Evolutionary conservation across 2,329 filamentous ascomycete genomes (phyloP).

Genomic region (Colletotrichum siamense): DNA sequence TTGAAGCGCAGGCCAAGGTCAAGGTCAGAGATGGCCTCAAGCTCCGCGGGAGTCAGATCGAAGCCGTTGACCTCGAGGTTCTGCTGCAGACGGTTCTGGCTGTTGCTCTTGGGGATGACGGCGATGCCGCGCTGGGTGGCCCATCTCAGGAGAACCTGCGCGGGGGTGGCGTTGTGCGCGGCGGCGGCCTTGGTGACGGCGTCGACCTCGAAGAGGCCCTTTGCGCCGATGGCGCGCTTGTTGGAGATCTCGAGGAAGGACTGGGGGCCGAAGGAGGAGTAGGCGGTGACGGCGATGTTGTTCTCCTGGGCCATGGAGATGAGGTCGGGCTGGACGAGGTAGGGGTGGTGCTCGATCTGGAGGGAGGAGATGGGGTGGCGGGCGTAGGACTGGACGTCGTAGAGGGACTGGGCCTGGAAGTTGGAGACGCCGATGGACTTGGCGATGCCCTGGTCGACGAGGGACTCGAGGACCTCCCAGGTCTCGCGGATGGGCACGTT

Average conservation of each 20-base stretch:
- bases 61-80: constrained; percentile 64
- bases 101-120: constrained; percentile 70
- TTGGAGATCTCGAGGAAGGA: constrained; percentile 38
- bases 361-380: constrained; percentile 57
- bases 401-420: constrained; percentile 62
- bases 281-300: constrained; percentile 66
- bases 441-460: constrained; percentile 53
- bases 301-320: constrained; percentile 61
- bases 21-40: constrained; percentile 60
- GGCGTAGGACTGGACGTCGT: constrained; percentile 67
- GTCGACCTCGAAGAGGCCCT: constrained; percentile 34
- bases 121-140: constrained; percentile 68
- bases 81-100: constrained; percentile 51
- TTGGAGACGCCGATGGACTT: constrained; percentile 66
- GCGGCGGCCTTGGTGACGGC: constrained; percentile 55
- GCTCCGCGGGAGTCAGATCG: constrained; percentile 57
- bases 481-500: constrained; percentile 57
- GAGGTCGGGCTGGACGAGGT: constrained; percentile 65
- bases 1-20: constrained; percentile 66
- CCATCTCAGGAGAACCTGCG: constrained; percentile 72
- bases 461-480: constrained; percentile 65
- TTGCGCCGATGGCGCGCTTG: constrained; percentile 29
- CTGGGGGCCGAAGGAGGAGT: constrained; percentile 70
- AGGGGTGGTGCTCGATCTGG: constrained; percentile 75
- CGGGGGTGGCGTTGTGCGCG: constrained; percentile 63